phyloP scores from a whole-genome alignment of 352 stramenopile species.

The Plasmopara halstedii region DNA sequence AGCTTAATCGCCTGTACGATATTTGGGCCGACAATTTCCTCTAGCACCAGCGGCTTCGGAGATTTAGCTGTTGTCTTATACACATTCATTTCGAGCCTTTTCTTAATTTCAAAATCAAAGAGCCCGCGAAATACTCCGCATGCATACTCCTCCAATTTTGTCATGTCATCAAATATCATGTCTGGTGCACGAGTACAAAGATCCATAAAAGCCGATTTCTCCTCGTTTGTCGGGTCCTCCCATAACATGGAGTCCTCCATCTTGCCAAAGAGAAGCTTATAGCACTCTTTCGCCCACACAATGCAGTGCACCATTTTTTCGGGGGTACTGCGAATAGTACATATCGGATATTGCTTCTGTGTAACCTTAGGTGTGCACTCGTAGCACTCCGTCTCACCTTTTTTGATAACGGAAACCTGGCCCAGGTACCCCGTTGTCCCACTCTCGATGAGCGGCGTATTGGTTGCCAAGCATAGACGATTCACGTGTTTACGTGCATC shows the following conservation, averaged over 20 bases:
- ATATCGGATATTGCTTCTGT: slow-evolving; percentile 99
- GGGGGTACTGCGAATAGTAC: slow-evolving; percentile 98
- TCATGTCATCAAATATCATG: slow-evolving; percentile 36
- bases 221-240: slow-evolving; percentile 70
- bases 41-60: slow-evolving; percentile 71
- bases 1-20: slow-evolving; percentile 34
- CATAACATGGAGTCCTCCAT: slow-evolving; percentile 94
- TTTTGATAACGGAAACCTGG: slow-evolving; percentile 97
- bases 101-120: slow-evolving; percentile 95
- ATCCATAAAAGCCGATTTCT: slow-evolving; percentile 84
- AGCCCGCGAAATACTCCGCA: slow-evolving; percentile 79
- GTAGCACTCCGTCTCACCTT: slow-evolving; percentile 97
- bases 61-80: slow-evolving; percentile 94
- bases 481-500: slow-evolving; percentile 98
- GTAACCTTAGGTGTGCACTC: slow-evolving; percentile 95
- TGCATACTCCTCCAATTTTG: slow-evolving; percentile 55
- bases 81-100: slow-evolving; percentile 92
- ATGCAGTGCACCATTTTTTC: slow-evolving; percentile 99
- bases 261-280: slow-evolving; percentile 84
- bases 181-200: slow-evolving; percentile 40
- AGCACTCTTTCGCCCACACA: slow-evolving; percentile 95
- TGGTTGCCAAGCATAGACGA: slow-evolving; percentile 92
- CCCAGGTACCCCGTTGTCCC: slow-evolving; percentile 98
- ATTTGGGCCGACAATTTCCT: slow-evolving; percentile 41
- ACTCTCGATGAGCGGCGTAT: slow-evolving; percentile 91